These are phyloP conservation scores for Zygoascus ofunaensis DNA, from an alignment of 805 yeast species.

Conservation along the genomic window DNA sequence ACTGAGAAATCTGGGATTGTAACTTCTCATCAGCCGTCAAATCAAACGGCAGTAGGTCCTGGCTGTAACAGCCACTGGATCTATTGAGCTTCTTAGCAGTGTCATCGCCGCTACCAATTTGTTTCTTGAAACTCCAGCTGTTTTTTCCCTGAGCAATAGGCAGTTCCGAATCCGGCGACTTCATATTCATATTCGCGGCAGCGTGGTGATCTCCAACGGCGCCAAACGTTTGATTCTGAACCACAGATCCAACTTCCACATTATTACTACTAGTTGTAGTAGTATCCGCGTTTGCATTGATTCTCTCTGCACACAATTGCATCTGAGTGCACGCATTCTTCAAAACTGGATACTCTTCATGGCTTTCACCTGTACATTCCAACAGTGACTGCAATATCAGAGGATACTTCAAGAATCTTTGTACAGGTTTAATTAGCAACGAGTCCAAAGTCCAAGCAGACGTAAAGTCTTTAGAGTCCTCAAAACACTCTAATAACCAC, in stretches of 20 bases:
- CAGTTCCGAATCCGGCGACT: background rate
- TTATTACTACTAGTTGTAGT: background rate
- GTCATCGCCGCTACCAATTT: background rate
- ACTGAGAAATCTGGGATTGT: constrained; percentile 9
- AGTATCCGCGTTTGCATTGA: constrained; percentile 12
- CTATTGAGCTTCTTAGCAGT: background rate
- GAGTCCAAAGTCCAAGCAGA: constrained; percentile 35
- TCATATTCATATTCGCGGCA: background rate
- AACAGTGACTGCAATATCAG: constrained; percentile 28
- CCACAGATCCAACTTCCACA: background rate
- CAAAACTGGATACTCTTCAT: constrained; percentile 38
- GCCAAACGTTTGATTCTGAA: no score
- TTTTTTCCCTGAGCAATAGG: background rate
- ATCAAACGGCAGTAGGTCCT: constrained; percentile 6
- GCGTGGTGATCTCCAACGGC: no score
- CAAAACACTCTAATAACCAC: constrained; percentile 30
- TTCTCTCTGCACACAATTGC: constrained; percentile 17
- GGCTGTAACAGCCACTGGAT: constrained; percentile 8
- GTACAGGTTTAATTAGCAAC: constrained; percentile 37
- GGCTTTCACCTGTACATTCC: constrained; percentile 26
- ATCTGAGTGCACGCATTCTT: constrained; percentile 16
- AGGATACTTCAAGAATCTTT: constrained; percentile 37
- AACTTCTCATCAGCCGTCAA: constrained; percentile 10
- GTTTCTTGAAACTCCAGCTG: background rate
- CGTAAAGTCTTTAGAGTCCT: constrained; percentile 22